Evolutionary conservation across 768 basidiomycete genomes (phyloP).

Genomic region (Mycena polygramma): DNA sequence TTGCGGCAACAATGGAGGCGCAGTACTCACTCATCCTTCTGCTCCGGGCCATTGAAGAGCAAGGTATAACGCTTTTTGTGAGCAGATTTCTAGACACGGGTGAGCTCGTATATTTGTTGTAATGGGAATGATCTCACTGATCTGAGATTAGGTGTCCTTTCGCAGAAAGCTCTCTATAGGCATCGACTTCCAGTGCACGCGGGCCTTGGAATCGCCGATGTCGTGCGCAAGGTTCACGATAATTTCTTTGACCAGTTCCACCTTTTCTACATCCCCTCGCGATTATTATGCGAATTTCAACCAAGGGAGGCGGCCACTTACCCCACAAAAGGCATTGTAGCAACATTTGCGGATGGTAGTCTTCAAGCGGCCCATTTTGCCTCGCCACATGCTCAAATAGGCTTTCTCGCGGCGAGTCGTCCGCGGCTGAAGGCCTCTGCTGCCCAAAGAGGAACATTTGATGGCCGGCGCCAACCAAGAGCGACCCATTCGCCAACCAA

Average conservation of each 20-base stretch:
- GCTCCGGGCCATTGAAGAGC: slow-evolving; percentile 65
- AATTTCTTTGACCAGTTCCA: slow-evolving; percentile 87
- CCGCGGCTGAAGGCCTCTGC: slow-evolving; percentile 39
- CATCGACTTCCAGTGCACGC: slow-evolving; percentile 60
- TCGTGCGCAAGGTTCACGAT: slow-evolving; percentile 74
- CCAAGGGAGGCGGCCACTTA: slow-evolving; percentile 49
- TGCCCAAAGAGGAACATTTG: slow-evolving; percentile 87
- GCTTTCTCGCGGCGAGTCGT: slow-evolving; percentile 51
- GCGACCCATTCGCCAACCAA: slow-evolving; percentile 87
- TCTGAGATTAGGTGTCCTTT: slow-evolving; percentile 43
- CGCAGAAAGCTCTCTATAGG: slow-evolving; percentile 70
- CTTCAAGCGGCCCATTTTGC: slow-evolving; percentile 87
- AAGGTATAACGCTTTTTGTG: slow-evolving; percentile 60
- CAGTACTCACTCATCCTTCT: slow-evolving; percentile 59
- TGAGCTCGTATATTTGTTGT: not conserved
- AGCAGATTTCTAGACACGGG: slow-evolving; percentile 15
- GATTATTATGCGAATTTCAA: not conserved
- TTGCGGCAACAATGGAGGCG: not conserved
- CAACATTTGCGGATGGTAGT: slow-evolving; percentile 95
- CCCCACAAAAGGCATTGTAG: slow-evolving; percentile 95
- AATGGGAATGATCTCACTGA: slow-evolving; percentile 1
- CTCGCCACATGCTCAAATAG: slow-evolving; percentile 88
- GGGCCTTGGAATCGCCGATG: slow-evolving; percentile 44
- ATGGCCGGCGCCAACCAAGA: slow-evolving; percentile 86
- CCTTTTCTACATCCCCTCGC: slow-evolving; percentile 70